Base-by-base conservation (phyloP, 2,329 filamentous ascomycete genomes). In the Nothophoma quercina region DNA sequence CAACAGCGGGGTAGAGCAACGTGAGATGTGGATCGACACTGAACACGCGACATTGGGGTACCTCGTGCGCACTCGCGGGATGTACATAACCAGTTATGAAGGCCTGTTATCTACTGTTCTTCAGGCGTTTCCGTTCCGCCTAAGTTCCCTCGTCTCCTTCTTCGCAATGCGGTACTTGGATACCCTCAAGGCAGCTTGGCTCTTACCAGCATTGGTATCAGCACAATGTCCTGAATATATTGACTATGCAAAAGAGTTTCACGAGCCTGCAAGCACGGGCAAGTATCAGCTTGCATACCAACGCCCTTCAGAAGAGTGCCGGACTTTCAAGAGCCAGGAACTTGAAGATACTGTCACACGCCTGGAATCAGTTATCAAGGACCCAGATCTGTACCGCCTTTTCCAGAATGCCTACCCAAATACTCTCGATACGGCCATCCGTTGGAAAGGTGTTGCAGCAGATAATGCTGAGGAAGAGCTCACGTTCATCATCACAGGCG, bases 341-440 rank as follows among this genome's bases (percentile, higher is more conserved):
- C 70, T 81, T 3, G 78, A 81, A 62, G 64, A 72, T 38, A 67
- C 67, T 0, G 56, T 80, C 25, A 56, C 53, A 18, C 67, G 68
- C 12, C 65, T 77, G 59, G 54, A 73, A 40, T 56, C 60, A 7
- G 67, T 76, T 19, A 80, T 81, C 53, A 64, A 67, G 18, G 79
- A 81, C 57, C 78, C 77, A 0, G 89, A 93, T 68, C 79, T 92
- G 16, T 86, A 82, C 68, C 81, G 87, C 3, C 77, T 92, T 9
- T 92, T 92, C 66, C 75, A 85, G 60, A 92, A 92, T 68, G 79
- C 85, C 1, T 91, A 85, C 67, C 88, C 89, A 0, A 92, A 90
- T 70, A 90, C 88, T 0, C 78, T 92, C 9, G 88, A 91, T 65
- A 91, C 88, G 0, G 88, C 88, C 0, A 82, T 91, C 33, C 81